Evolutionary conservation across 805 yeast species (phyloP), one percentile per base, ranked within the genome.

Genomic region (Yarrowia divulgata): DNA sequence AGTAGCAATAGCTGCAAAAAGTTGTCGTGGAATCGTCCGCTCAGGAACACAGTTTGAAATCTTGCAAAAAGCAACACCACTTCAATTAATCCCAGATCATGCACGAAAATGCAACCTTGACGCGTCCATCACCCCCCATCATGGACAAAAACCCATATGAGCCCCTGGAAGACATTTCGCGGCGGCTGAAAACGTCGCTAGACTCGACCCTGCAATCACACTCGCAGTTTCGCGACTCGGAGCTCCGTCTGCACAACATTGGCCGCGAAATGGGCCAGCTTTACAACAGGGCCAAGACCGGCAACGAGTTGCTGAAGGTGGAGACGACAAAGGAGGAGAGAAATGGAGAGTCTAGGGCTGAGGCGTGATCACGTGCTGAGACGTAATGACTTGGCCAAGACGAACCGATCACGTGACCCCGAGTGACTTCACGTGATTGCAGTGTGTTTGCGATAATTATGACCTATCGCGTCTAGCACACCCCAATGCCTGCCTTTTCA

Each of bases 111-210:
- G 60, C 12, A 42, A 54, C 45, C 10, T 19, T 6, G n/a, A 54
- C 60, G 60, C 60, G 60, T 54, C 45, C 43, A 34, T 8, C 40
- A 34, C 57, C 23, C 29, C 29, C 29, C 60, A 54, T 13, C 60
- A 54, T 54, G 60, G 23, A 45, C n/a, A 34, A 43, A 5, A 60
- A 60, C 42, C 66, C 66, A n/a, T 60, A 60, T 48, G 52, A 60
- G 52, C 66, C 66, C 4, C 12, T 60, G 66, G 66, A 60, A 39
- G 42, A 34, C 18, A 43, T 60, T 43, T 60, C 66, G 4, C 50
- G 52, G 2, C 50, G 52, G 13, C 66, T 60, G 29, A 43, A 45
- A 14, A 6, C 7, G 66, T 32, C 66, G 34, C 19, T 60, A 14
- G 52, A 60, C 8, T 18, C 29, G 5, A 60, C 66, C 7, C 10